A percentile compares a stretch with the other conserved stretches of the same genome.
phyloP scores from a whole-genome alignment of 2,329 filamentous ascomycete species.

The Ophiostoma ulmi region DNA sequence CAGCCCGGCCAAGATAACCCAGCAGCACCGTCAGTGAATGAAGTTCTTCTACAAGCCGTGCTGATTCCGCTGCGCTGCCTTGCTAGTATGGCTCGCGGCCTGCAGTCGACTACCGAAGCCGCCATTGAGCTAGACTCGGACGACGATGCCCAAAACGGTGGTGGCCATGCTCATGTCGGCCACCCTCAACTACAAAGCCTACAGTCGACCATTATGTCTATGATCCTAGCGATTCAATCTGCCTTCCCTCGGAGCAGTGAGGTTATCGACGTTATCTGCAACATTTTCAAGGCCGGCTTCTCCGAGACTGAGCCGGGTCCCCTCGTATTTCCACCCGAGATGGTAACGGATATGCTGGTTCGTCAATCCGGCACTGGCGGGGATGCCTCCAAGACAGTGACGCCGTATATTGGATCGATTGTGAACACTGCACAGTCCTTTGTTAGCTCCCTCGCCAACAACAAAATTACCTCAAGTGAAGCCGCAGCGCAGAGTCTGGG shows the following conservation, averaged over 20 bases:
- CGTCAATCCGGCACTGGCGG: slow-evolving; percentile 40
- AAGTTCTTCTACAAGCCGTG: slow-evolving; percentile 46
- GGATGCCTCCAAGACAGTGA: slow-evolving; percentile 38
- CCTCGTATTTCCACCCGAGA: slow-evolving; percentile 65
- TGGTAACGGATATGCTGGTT: slow-evolving; percentile 62
- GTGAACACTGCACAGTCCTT: slow-evolving; percentile 69
- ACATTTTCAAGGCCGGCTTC: slow-evolving; percentile 67
- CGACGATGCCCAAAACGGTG: slow-evolving; percentile 26
- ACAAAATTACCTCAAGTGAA: slow-evolving; percentile 36
- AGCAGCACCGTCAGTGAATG: slow-evolving; percentile 33
- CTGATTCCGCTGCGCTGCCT: slow-evolving; percentile 62
- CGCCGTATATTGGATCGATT: slow-evolving; percentile 61
- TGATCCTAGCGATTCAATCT: slow-evolving; percentile 44
- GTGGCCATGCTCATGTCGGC: background rate
- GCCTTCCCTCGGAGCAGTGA: slow-evolving; percentile 59
- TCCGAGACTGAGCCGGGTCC: slow-evolving; percentile 68
- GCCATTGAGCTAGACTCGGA: slow-evolving; percentile 59
- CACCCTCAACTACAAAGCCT: slow-evolving; percentile 33
- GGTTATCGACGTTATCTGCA: slow-evolving; percentile 66
- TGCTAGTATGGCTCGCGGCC: slow-evolving; percentile 63
- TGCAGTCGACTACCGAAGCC: slow-evolving; percentile 61
- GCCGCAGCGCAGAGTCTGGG: slow-evolving; percentile 45
- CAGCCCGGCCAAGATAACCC: slow-evolving; percentile 16
- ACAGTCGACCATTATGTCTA: slow-evolving; percentile 45
- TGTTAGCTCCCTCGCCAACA: slow-evolving; percentile 53